Evolutionary conservation across 1,284 basidiomycete species (phyloP).

Genomic region (Porodaedalea pini): DNA sequence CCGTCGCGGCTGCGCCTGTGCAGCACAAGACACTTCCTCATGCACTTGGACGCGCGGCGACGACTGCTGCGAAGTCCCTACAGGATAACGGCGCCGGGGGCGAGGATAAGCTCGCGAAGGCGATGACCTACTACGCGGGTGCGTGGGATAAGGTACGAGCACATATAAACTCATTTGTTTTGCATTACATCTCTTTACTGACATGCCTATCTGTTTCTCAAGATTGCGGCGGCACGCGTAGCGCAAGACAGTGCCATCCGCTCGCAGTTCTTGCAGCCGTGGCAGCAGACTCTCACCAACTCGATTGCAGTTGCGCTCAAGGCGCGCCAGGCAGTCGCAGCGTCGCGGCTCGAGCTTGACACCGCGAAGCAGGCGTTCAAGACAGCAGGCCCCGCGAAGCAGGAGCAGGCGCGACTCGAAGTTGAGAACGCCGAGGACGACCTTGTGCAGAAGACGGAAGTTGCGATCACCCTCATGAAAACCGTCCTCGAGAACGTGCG

Average conservation of each 20-base stretch:
- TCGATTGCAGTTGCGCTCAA: slow-evolving; percentile 86
- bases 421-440: slow-evolving; percentile 96
- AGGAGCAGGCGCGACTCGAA: slow-evolving; percentile 85
- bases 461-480: slow-evolving; percentile 98
- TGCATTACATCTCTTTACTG: too few species aligned
- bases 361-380: slow-evolving; percentile 74
- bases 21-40: slow-evolving; percentile 95
- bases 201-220: not conserved
- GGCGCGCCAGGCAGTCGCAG: slow-evolving; percentile 83
- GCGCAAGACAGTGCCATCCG: slow-evolving; percentile 79
- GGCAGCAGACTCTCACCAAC: slow-evolving; percentile 83
- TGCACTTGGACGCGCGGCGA: slow-evolving; percentile 83
- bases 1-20: slow-evolving; percentile 48
- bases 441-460: slow-evolving; percentile 95
- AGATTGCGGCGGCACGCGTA: slow-evolving; percentile 79
- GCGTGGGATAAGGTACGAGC: slow-evolving; percentile 75
- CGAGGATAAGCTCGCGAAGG: slow-evolving; percentile 71
- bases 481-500: slow-evolving; percentile 92
- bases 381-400: slow-evolving; percentile 65
- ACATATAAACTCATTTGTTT: too few species aligned
- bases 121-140: slow-evolving; percentile 74
- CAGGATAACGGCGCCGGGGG: slow-evolving; percentile 35
- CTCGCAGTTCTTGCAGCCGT: slow-evolving; percentile 81
- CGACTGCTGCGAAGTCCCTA: slow-evolving; percentile 60
- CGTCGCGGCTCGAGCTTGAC: slow-evolving; percentile 77